Base-by-base conservation (phyloP, 176 grass and related monocot genomes). In the Canna indica region DNA sequence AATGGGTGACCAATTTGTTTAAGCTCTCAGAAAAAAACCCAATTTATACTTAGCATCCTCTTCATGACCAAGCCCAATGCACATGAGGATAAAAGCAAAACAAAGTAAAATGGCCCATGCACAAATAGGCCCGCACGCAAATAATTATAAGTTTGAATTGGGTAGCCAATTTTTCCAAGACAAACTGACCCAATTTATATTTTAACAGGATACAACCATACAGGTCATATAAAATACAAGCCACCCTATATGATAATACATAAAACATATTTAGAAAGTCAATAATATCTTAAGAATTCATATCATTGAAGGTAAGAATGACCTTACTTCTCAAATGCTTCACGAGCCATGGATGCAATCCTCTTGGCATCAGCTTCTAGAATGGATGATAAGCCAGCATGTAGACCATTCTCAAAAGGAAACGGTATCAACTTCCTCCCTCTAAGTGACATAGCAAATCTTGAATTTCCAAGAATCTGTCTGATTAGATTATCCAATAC, bases 271-370 rank as follows among this genome's bases (percentile, higher is more conserved):
- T 52, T 52, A 52, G 48, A 17, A 61, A 36, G 14, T 12, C 20
- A 6, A 24, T 66, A 4, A 25, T 39, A 39, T n/a, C 5, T 39
- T 66, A 39, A 25, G 18, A 2, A 41, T n/a, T 63, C 0, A 50
- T 18, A 68, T 44, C 24, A 39, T 28, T 20, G 44, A 24, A 34
- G 15, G 70, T 64, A 47, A 74, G 11, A 9, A 36, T 77, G 2
- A 33, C 30, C 64, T 96, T 73, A 96, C 92, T 96, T 96, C 27
- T 96, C 88, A 47, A 85, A 96, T 39, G 83, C 87, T 74, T 89
- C 88, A 14, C 57, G 73, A 28, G 86, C 92, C 11, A 88, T 67
- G 2, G 76, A 38, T 7, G 85, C 92, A 36, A 96, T 96, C 81
- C 83, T 96, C 71, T 66, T 87, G 57, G 86, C 60, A 46, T 96